Conservation (phyloP, 208 protist genomes). For the Tritrichomonas foetus region DNA sequence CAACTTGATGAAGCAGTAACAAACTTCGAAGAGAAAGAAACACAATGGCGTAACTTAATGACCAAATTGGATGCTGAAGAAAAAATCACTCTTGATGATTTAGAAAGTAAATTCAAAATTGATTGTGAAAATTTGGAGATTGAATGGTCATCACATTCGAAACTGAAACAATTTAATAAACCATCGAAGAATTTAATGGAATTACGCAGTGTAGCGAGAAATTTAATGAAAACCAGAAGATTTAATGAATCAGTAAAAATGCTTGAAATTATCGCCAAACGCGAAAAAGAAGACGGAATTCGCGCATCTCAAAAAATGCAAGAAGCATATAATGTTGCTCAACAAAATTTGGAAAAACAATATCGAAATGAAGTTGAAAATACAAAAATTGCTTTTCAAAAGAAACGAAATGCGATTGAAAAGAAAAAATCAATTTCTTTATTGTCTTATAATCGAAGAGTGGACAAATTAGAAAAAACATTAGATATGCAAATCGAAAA, state of each 20-base stretch:
- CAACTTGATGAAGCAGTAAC: not conserved
- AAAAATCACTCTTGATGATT: not conserved
- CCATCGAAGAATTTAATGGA: not conserved
- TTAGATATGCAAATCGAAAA: too few relatives aligned
- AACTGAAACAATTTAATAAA: not conserved
- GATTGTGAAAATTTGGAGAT: not conserved
- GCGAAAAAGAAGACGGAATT: not conserved
- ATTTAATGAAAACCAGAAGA: not conserved
- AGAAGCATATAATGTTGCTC: not conserved
- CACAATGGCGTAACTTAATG: not conserved
- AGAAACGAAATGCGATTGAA: not conserved
- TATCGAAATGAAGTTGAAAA: not conserved
- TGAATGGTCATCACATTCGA: not conserved
- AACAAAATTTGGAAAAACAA: not conserved
- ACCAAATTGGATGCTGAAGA: not conserved
- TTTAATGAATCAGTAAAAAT: not conserved
- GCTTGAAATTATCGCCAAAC: not conserved
- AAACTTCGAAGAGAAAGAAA: not conserved
- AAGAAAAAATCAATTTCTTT: too few relatives aligned
- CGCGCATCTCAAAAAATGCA: not conserved
- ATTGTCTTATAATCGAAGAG: too few relatives aligned
- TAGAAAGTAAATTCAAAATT: not conserved
- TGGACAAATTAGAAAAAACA: too few relatives aligned
- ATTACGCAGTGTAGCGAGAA: not conserved
- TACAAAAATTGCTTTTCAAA: not conserved